Conservation (phyloP, 1,284 basidiomycete genomes). For the Exsudoporus floridanus region DNA sequence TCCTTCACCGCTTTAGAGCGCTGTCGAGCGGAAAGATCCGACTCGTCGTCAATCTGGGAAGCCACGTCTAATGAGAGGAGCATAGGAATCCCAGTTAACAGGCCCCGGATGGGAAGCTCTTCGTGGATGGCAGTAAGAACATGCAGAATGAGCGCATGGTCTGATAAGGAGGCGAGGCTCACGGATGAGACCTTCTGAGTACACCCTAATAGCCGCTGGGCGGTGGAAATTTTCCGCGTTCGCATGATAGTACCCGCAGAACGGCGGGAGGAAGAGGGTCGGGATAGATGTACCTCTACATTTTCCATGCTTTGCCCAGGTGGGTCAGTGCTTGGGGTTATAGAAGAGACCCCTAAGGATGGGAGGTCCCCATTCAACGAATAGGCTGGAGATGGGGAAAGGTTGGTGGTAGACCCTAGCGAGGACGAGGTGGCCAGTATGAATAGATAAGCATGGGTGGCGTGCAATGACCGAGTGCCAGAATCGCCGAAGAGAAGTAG, state of each 20-base stretch:
- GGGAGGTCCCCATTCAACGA: conserved; percentile 36
- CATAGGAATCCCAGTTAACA: conserved; percentile 84
- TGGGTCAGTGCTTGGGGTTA: conserved; percentile 37
- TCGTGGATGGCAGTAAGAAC: conserved; percentile 71
- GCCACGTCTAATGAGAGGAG: conserved; percentile 72
- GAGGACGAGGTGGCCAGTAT: conserved; percentile 70
- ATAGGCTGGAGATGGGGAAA: conserved; percentile 44
- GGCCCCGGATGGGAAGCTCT: conserved; percentile 67
- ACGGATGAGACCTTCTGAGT: conserved; percentile 43
- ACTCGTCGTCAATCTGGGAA: conserved; percentile 43
- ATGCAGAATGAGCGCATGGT: conserved; percentile 75
- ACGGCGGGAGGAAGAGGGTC: conserved; percentile 44
- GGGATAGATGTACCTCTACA: conserved; percentile 29
- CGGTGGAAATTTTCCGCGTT: conserved; percentile 54
- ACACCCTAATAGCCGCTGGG: conserved; percentile 51
- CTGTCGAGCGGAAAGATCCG: conserved; percentile 42
- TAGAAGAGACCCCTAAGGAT: conserved; percentile 39
- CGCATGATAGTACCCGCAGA: conserved; percentile 49
- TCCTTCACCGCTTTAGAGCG: conserved; percentile 64
- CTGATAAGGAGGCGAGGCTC: conserved; percentile 62
- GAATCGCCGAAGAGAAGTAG: conserved; percentile 62
- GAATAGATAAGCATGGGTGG: conserved; percentile 76
- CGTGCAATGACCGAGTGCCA: conserved; percentile 71
- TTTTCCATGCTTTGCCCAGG: conserved; percentile 17
- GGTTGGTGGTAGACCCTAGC: conserved; percentile 48